Base-by-base conservation (phyloP, 768 basidiomycete species). In the Boletus pseudopeckii region DNA sequence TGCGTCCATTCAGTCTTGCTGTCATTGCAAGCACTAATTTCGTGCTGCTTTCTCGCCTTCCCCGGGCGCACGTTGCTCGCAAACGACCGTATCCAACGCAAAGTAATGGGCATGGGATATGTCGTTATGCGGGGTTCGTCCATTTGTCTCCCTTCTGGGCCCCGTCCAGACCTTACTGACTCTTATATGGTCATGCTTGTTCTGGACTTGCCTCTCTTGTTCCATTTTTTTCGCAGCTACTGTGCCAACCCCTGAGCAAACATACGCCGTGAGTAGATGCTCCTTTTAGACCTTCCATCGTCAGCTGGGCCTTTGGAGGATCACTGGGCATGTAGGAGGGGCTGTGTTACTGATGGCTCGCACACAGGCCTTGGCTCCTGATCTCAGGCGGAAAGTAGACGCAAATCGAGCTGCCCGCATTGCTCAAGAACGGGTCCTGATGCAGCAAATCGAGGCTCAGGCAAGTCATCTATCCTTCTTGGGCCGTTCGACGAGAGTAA, bases 301-400 rank as follows among this genome's bases (percentile, higher is more conserved):
- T 28, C 13, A 30, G 14, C 44, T 41, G 40, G 34, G 10, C 28
- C 34, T n/a, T n/a, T 20, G 43, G 56, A 42, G 34, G n/a, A 22
- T 59, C 30, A 30, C 14, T 11, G 28, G 7, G 32, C 22, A 32
- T 33, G 33, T 24, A 34, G 26, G 15, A 18, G 36, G 24, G 24
- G 52, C 32, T 28, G 40, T 43, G 39, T 32, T 28, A 14, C 49
- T 60, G 38, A 50, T 48, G 30, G 28, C 28, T 22, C 11, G 38
- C 50, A 37, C 52, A 24, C 56, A 86, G 85, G 72, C 76, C 65
- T 75, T 88, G 76, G 77, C 85, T 20, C 85, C 86, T 57, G 83
- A 84, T 71, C 67, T 86, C 56, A 78, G 76, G 59, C 77, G 80
- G 44, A 81, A 80, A 60, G 85, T 87, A 17, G 86, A 88, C 59